A percentile compares a stretch with the other conserved stretches of the same genome.
Evolutionary conservation across 495 filamentous ascomycete genomes (phyloP).

Genomic region (Tuber magnatum): DNA sequence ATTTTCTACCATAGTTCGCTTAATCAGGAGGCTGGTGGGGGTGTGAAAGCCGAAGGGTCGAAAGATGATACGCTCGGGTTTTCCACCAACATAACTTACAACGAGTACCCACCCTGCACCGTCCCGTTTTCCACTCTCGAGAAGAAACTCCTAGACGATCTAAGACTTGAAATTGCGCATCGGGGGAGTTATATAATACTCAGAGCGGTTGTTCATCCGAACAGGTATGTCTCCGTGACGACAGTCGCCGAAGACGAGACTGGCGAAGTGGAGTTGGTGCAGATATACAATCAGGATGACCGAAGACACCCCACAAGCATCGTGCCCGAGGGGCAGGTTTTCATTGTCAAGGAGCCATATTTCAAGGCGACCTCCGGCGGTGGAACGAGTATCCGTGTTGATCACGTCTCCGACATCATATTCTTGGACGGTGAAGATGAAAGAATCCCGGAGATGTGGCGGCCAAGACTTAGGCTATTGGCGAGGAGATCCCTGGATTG

Average conservation of each 20-base stretch:
- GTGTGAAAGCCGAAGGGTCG: neutral
- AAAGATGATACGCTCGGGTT: neutral
- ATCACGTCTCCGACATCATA: constrained; percentile 29
- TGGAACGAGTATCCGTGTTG: constrained; percentile 24
- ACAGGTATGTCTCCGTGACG: constrained; percentile 13
- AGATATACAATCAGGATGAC: constrained; percentile 21
- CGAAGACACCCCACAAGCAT: constrained; percentile 5
- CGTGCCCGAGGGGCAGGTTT: constrained; percentile 21
- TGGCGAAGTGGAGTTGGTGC: constrained; percentile 20
- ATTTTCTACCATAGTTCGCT: neutral
- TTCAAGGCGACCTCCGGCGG: constrained; percentile 10
- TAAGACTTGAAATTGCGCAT: constrained; percentile 20
- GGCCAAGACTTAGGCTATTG: constrained; percentile 4
- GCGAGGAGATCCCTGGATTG: constrained; percentile 11
- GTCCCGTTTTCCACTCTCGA: constrained; percentile 8
- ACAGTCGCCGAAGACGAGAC: constrained; percentile 24
- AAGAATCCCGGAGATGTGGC: constrained; percentile 20
- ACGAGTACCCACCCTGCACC: constrained; percentile 18
- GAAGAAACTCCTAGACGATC: constrained; percentile 19
- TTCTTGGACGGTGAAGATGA: constrained; percentile 16
- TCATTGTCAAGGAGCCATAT: constrained; percentile 28
- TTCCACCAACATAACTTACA: neutral
- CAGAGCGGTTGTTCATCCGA: constrained; percentile 13
- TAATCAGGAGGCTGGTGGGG: neutral
- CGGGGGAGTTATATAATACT: constrained; percentile 22